These are phyloP conservation scores for Podaxis carcinomalis DNA, from an alignment of 768 basidiomycete species.

Conservation along the genomic window DNA sequence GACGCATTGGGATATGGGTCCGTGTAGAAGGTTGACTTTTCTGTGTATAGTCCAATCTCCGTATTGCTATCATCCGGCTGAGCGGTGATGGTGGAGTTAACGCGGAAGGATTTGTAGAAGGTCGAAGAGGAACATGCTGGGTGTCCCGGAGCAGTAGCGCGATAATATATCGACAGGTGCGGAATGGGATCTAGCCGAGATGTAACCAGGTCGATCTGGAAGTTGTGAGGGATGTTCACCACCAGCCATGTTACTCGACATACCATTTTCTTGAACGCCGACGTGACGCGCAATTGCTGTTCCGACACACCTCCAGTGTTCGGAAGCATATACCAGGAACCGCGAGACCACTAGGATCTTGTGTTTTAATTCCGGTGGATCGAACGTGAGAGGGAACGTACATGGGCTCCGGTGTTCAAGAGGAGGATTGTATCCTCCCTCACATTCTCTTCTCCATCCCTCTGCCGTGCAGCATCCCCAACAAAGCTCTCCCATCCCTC, in stretches of 20 bases:
- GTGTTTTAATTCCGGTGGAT: background rate
- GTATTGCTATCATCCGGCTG: background rate
- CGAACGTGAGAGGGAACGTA: background rate
- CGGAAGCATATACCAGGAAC: constrained; percentile 16
- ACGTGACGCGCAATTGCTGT: constrained; percentile 9
- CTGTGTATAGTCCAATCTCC: constrained; percentile 2
- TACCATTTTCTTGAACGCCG: constrained; percentile 14
- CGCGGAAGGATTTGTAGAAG: background rate
- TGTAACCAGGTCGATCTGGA: background rate
- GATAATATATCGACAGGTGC: constrained; percentile 13
- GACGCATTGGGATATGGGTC: constrained; percentile 2
- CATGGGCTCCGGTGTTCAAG: constrained; percentile 15
- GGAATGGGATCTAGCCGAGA: constrained; percentile 6
- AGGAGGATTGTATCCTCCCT: constrained; percentile 14
- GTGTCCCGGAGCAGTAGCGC: constrained; percentile 14
- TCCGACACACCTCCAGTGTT: background rate
- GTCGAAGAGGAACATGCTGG: constrained; percentile 10
- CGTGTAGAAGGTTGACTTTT: background rate
- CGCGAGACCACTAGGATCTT: constrained; percentile 14
- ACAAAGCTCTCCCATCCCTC: constrained; percentile 17
- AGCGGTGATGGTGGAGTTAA: background rate
- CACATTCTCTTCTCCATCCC: constrained; percentile 12
- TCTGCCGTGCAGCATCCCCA: background rate
- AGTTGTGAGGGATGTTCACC: background rate
- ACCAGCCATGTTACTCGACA: background rate